Percentiles rank a stretch among this genome's conserved stretches.
Evolutionary conservation across 345 rosid species (phyloP).

Genomic region (Pistacia atlantica): DNA sequence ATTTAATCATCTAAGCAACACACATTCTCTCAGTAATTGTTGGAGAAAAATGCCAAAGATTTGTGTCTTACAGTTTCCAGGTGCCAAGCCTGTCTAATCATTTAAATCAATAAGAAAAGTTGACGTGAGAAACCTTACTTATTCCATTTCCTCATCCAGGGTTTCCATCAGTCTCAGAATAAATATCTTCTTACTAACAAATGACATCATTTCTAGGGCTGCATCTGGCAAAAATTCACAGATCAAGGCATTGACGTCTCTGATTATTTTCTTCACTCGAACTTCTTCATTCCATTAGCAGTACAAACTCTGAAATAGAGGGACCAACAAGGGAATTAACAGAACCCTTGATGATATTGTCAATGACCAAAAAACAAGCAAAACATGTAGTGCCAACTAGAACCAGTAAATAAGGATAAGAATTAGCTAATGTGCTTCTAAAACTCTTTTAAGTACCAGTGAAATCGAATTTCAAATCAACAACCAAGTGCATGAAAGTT

Average conservation of each 20-base stretch:
- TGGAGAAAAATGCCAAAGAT: neutral
- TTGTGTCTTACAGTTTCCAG: neutral
- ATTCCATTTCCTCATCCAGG: neutral
- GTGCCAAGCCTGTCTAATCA: neutral
- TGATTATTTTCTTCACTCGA: slow-evolving; percentile 6
- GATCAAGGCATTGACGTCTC: neutral
- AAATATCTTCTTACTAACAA: neutral
- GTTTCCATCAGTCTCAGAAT: neutral
- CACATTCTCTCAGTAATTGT: neutral
- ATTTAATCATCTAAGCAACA: no score
- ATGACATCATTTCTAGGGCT: neutral
- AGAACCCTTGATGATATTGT: neutral
- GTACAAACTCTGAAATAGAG: slow-evolving; percentile 8
- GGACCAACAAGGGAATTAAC: neutral
- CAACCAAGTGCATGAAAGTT: neutral
- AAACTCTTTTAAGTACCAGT: neutral
- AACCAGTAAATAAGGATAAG: no score
- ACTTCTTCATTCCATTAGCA: neutral
- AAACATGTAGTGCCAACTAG: neutral
- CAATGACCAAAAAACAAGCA: neutral
- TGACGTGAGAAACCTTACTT: neutral
- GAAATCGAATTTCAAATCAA: neutral
- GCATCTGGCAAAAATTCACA: neutral
- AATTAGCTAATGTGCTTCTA: neutral
- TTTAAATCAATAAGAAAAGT: neutral